Base-by-base conservation (phyloP, 495 filamentous ascomycete species). In the Aspergillus egyptiacus region DNA sequence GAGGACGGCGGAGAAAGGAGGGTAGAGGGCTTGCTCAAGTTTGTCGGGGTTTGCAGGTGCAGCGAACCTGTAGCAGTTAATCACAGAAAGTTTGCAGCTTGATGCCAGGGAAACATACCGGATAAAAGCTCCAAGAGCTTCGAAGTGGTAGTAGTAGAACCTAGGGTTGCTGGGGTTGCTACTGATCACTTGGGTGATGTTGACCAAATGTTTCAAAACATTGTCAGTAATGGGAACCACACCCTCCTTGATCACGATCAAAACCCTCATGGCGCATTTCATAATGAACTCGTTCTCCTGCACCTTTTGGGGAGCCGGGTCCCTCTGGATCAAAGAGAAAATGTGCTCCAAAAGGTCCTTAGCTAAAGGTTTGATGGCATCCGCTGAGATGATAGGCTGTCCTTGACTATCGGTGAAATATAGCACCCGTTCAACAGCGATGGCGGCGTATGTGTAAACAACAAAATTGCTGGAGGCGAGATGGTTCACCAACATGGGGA, bases 221-320 rank as follows among this genome's bases (percentile, higher is more conserved):
- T 71, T 74, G 54, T 95, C 88, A 3, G 80, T 75, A 44, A 86
- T 75, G n/a, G 80, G 72, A 22, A 80, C 59, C 11, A 89, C 75
- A 37, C 81, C 79, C 15, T 95, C 91, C 60, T 83, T 86, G 63
- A 96, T 84, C 47, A 96, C 88, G 51, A 97, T 87, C 48, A 99
- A 72, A 7, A 97, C 89, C 43, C 94, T 78, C 94, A 99, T 99
- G 22, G 96, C 86, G 64, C 94, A 97, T 45, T 86, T 84, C 90
- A 99, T 96, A 53, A 99, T 68, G 64, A 96, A 99, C 62, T 99
- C 94, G 60, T 99, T 97, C 67, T 99, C 94, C 62, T 97, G 93
- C 48, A 97, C 81, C 75, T 96, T 97, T 55, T 91, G 80, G 17
- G 94, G 85, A 8, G 83, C 82, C 0, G 73, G 69, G 52, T 95